These are phyloP conservation scores for Mycena alexandri DNA, from an alignment of 768 basidiomycete genomes.

Conservation along the genomic window DNA sequence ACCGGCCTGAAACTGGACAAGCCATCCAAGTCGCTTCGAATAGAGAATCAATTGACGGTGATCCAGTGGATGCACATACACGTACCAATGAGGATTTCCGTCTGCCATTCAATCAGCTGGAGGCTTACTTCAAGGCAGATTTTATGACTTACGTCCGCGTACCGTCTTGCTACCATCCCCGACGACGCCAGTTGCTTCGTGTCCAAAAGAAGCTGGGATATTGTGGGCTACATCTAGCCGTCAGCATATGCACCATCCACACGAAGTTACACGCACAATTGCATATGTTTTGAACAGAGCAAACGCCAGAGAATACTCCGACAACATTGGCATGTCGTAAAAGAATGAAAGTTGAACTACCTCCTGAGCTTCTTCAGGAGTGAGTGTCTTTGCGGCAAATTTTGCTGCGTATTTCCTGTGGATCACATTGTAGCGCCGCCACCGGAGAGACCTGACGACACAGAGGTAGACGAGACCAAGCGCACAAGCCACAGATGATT, in stretches of 20 bases:
- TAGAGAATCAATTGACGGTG: neutral
- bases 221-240: slow-evolving; percentile 52
- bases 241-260: neutral
- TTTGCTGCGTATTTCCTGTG: slow-evolving; percentile 55
- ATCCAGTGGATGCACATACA: neutral
- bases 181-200: slow-evolving; percentile 56
- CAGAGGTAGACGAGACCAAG: slow-evolving; percentile 35
- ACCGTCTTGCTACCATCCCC: slow-evolving; percentile 55
- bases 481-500: slow-evolving; percentile 17
- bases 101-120: slow-evolving; percentile 43
- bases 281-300: slow-evolving; percentile 68
- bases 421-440: slow-evolving; percentile 56
- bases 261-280: slow-evolving; percentile 50
- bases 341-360: slow-evolving; percentile 49
- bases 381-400: slow-evolving; percentile 49
- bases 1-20: slow-evolving; percentile 47
- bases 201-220: slow-evolving; percentile 56
- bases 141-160: slow-evolving; percentile 59
- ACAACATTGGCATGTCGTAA: slow-evolving; percentile 62
- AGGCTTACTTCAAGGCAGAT: neutral
- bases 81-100: slow-evolving; percentile 58
- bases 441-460: slow-evolving; percentile 55
- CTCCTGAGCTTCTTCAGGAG: slow-evolving; percentile 60
- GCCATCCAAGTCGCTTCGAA: slow-evolving; percentile 51
- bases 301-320: slow-evolving; percentile 57